A percentile compares a stretch with the other conserved stretches of the same genome.
Conservation (phyloP, 169 alveolate species). For the Plasmodium inui region DNA sequence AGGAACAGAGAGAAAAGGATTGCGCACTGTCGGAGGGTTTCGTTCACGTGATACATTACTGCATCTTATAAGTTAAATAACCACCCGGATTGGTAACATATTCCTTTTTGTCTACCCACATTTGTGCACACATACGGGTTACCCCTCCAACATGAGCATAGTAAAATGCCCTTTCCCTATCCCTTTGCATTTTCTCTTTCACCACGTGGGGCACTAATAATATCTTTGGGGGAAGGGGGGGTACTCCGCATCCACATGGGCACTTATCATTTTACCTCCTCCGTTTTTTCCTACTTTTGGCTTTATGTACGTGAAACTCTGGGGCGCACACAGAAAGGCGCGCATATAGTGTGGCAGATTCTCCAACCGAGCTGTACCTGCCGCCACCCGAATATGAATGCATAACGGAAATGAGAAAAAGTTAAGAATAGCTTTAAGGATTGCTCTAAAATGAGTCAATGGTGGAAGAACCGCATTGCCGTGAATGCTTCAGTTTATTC, state of each 20-base stretch:
- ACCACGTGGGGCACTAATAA: background rate
- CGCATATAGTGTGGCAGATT: background rate
- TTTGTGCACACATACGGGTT: background rate
- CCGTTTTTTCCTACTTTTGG: background rate
- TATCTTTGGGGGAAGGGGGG: background rate
- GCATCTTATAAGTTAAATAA: background rate
- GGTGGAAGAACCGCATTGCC: background rate
- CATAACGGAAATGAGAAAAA: background rate
- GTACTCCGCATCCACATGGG: background rate
- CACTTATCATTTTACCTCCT: background rate
- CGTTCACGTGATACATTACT: background rate
- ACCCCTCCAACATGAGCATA: background rate
- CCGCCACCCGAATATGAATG: background rate
- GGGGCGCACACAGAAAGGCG: background rate
- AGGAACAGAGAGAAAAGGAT: background rate
- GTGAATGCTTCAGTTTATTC: background rate
- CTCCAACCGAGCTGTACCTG: background rate
- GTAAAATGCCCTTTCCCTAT: background rate
- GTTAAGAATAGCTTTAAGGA: background rate
- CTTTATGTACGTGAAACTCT: background rate
- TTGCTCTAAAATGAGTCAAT: background rate
- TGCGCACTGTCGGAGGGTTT: background rate
- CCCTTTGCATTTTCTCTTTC: background rate
- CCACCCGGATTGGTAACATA: background rate
- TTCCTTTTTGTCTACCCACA: background rate